A percentile compares a stretch with the other conserved stretches of the same genome.
These are phyloP conservation scores for Aspergillus wentii DNA, from an alignment of 495 filamentous ascomycete genomes.

Conservation along the genomic window DNA sequence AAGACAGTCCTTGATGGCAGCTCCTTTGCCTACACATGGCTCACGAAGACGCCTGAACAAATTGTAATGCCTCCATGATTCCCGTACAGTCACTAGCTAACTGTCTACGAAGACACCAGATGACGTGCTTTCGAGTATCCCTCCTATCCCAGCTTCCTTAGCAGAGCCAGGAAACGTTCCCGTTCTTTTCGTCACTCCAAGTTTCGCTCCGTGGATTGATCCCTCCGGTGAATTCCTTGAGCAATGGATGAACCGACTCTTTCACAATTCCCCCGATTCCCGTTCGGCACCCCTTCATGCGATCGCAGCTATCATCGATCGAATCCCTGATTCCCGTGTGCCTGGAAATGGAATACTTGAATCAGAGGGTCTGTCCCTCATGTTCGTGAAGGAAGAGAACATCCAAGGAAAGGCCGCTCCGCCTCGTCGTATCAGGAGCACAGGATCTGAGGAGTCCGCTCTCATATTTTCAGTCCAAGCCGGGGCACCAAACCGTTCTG, in stretches of 20 bases:
- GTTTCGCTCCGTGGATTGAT: constrained; percentile 38
- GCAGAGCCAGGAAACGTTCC: constrained; percentile 14
- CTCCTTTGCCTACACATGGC: constrained; percentile 32
- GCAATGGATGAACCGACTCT: constrained; percentile 24
- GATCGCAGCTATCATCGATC: constrained; percentile 34
- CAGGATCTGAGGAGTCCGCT: constrained; percentile 26
- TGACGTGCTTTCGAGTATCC: constrained; percentile 28
- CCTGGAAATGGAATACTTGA: constrained; percentile 7
- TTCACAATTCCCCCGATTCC: constrained; percentile 1
- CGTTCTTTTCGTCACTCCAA: constrained; percentile 33
- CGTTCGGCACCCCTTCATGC: constrained; percentile 14
- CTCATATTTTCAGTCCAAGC: constrained; percentile 25
- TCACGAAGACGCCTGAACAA: constrained; percentile 29
- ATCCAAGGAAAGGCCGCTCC: constrained; percentile 28
- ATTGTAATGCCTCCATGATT: constrained; percentile 19
- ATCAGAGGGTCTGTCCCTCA: constrained; percentile 30
- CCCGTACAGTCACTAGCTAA: constrained; percentile 8
- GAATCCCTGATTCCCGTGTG: constrained; percentile 19
- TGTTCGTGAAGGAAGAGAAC: constrained; percentile 18
- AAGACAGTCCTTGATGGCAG: not conserved
- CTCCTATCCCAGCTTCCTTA: constrained; percentile 10
- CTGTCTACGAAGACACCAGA: constrained; percentile 20
- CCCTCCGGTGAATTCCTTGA: constrained; percentile 24
- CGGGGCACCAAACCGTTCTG: not conserved
- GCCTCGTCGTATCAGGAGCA: constrained; percentile 26